phyloP scores from a whole-genome alignment of 1,139 yeast species.

The Suhomyces choctaworum region DNA sequence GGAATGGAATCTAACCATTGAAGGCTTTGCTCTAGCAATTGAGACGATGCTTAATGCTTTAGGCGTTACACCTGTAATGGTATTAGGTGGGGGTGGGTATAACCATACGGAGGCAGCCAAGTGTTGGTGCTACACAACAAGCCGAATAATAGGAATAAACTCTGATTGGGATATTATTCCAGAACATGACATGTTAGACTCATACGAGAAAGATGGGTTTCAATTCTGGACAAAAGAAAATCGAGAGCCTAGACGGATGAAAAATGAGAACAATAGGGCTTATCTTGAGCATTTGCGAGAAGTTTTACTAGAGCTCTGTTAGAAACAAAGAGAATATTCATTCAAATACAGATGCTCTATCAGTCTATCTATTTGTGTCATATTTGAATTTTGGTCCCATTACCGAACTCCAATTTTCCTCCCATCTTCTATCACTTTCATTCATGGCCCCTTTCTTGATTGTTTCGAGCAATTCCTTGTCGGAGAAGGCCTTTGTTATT shows the following conservation, averaged over 20 bases:
- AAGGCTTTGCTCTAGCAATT: slow-evolving; percentile 47
- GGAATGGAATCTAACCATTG: slow-evolving; percentile 69
- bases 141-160: slow-evolving; percentile 22
- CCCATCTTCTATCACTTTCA: slow-evolving; percentile 75
- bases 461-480: slow-evolving; percentile 29
- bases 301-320: slow-evolving; percentile 1
- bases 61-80: slow-evolving; percentile 35
- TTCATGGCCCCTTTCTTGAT: slow-evolving; percentile 67
- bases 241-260: slow-evolving; percentile 30
- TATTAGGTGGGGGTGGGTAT: slow-evolving; percentile 82
- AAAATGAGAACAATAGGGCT: slow-evolving; percentile 39
- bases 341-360: no score
- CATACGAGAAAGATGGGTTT: slow-evolving; percentile 48
- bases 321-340: no score
- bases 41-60: slow-evolving; percentile 28
- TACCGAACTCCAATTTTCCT: slow-evolving; percentile 61
- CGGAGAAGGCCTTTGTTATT: slow-evolving; percentile 47
- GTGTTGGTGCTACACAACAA: slow-evolving; percentile 63
- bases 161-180: slow-evolving; percentile 47
- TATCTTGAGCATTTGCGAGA: slow-evolving; percentile 20
- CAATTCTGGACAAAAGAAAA: slow-evolving; percentile 49
- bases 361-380: no score
- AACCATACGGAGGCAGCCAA: slow-evolving; percentile 63
- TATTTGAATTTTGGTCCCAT: slow-evolving; percentile 25
- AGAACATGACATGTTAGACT: slow-evolving; percentile 49